Base-by-base conservation (phyloP, 225 moss, liverwort and hornwort species). In the Asterella californica region DNA sequence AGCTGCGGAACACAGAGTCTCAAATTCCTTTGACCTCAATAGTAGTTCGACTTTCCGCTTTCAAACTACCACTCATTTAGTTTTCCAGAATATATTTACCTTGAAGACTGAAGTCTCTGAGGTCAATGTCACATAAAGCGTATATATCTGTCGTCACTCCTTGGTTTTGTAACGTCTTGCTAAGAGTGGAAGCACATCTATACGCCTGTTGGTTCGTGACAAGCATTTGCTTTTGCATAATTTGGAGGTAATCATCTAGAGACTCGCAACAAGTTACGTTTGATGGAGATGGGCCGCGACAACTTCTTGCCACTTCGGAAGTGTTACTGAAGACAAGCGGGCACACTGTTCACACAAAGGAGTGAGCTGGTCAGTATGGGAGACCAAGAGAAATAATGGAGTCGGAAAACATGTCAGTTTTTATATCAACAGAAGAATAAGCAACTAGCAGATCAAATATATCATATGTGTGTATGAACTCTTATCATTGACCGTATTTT, bases 171-270 rank as follows among this genome's bases (percentile, higher is more conserved):
- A 96, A 88, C 46, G 82, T 82, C 32, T 80, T 82, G 70, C 89
- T 88, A 72, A 96, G 87, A 36, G 75, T 81, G 38, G 90, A 90
- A 79, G 92, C 92, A 81, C 96, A 96, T 63, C 88, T 92, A 48
- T 91, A 91, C 22, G 96, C 92, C 85, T 96, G 96, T 79, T 92
- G 83, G 81, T 96, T 96, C 29, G 96, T 96, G 72, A 96, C 91
- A 59, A 96, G 84, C 96, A 96, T 96, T 83, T 96, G 96, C 75
- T 90, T 89, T 85, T 96, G 96, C 74, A 96, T 80, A 47, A 82
- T 81, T 29, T 10, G 78, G 72, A 94, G 84, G 78, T 92, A 94
- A 76, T 90, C 84, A 79, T 90, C 82, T 38, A 96, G 88, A 32
- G 89, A 83, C 63, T 70, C 84, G 81, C 96, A 96, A 83, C 96